phyloP scores from a whole-genome alignment of 805 yeast genomes.

The Saccharomyces paradoxus region DNA sequence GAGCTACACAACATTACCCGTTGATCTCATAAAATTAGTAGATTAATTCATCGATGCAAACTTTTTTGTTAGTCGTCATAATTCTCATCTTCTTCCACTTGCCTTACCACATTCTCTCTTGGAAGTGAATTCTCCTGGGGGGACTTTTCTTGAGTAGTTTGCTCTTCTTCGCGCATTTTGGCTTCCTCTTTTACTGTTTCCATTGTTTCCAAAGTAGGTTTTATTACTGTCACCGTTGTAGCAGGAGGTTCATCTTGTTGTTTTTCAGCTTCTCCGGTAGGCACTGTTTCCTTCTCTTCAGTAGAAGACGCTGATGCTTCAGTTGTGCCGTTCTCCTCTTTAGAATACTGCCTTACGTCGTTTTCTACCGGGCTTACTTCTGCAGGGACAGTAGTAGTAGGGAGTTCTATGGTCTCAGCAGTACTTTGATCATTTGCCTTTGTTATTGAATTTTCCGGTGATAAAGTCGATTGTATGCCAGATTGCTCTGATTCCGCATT shows the following conservation, averaged over 20 bases:
- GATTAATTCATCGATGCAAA: neutral
- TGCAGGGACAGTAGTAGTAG: slow-evolving; percentile 3
- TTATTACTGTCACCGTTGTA: slow-evolving; percentile 20
- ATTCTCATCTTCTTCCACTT: slow-evolving; percentile 39
- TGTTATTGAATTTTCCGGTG: slow-evolving; percentile 1
- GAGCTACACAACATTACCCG: neutral
- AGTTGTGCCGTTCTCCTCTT: neutral
- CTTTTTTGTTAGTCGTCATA: slow-evolving; percentile 35
- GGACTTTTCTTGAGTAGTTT: slow-evolving; percentile 8
- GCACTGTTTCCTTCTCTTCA: neutral
- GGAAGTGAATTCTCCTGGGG: slow-evolving; percentile 4
- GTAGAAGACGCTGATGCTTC: neutral
- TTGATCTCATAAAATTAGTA: neutral
- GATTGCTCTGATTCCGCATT: neutral
- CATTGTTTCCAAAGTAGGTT: slow-evolving; percentile 32
- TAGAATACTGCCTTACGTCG: neutral
- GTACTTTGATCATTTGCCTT: slow-evolving; percentile 4
- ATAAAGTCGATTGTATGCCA: neutral
- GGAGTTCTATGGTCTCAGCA: slow-evolving; percentile 3
- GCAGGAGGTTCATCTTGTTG: slow-evolving; percentile 2
- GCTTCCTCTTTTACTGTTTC: slow-evolving; percentile 36
- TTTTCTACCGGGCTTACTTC: slow-evolving; percentile 2
- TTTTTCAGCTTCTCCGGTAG: neutral
- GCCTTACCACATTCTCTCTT: slow-evolving; percentile 29
- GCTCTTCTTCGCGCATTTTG: slow-evolving; percentile 32